Conservation (phyloP, 345 rosid species). For the Citrus sinensis region DNA sequence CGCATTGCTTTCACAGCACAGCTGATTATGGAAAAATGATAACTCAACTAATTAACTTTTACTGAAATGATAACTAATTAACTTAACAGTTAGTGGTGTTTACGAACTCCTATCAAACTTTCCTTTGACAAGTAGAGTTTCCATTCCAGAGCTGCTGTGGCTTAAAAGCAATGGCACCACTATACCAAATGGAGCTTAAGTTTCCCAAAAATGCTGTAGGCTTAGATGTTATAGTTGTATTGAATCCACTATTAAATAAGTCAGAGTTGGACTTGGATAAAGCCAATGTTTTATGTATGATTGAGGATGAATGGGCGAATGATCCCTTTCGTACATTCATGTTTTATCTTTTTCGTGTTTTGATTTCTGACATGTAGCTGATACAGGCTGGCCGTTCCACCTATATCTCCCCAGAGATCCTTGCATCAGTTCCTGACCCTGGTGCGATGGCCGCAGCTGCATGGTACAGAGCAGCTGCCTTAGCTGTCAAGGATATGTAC, state of each 20-base stretch:
- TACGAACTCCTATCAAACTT: neutral
- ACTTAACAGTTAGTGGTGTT: neutral
- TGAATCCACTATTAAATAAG: neutral
- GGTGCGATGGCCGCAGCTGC: conserved; percentile 93
- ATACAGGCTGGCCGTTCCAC: conserved; percentile 83
- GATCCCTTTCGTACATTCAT: neutral
- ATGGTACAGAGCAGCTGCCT: conserved; percentile 92
- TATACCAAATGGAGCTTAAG: neutral
- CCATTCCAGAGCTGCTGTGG: neutral
- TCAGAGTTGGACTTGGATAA: neutral
- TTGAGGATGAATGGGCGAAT: neutral
- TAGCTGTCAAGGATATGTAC: conserved; percentile 59
- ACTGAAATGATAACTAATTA: neutral
- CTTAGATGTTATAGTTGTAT: neutral
- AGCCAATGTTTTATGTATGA: neutral
- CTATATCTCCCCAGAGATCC: conserved; percentile 58
- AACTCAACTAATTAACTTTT: no score
- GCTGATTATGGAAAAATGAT: no score
- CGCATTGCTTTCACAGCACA: no score
- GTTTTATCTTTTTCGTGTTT: neutral
- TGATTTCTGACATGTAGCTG: conserved; percentile 13
- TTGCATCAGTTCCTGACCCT: conserved; percentile 78
- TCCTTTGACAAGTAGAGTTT: neutral
- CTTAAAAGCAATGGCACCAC: no score
- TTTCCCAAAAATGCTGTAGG: neutral